These are phyloP conservation scores for Hanseniaspora pseudoguilliermondii DNA, from an alignment of 805 yeast genomes.

Conservation along the genomic window DNA sequence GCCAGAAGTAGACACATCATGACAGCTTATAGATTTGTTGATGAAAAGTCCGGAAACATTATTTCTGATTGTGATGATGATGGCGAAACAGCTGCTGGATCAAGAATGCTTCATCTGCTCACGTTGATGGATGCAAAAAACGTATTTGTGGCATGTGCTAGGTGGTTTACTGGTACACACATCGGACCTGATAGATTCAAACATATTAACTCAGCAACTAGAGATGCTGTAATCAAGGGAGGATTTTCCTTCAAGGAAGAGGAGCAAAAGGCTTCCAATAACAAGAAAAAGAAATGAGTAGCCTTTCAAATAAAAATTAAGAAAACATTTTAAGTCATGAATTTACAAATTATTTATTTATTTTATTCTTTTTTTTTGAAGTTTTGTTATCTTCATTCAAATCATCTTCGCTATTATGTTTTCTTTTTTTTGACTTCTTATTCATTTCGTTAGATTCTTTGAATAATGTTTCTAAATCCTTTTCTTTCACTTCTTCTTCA, in stretches of 20 bases:
- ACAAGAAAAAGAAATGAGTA: not conserved
- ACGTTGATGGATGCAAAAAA: constrained; percentile 72
- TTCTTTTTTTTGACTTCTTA: constrained; percentile 6
- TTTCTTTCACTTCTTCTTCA: constrained; percentile 14
- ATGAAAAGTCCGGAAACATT: constrained; percentile 34
- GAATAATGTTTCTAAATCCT: not conserved
- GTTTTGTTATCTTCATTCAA: not conserved
- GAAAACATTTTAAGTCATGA: not conserved
- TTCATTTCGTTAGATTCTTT: constrained; percentile 6
- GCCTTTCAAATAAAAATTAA: not conserved
- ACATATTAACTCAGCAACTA: constrained; percentile 78
- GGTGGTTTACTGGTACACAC: constrained; percentile 91
- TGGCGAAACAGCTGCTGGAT: constrained; percentile 95
- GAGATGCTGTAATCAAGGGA: constrained; percentile 68
- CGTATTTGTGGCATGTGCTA: constrained; percentile 63
- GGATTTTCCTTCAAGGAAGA: constrained; percentile 24
- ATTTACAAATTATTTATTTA: not conserved
- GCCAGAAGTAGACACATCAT: constrained; percentile 65
- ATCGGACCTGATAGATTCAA: constrained; percentile 90
- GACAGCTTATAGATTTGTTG: constrained; percentile 70
- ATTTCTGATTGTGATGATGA: constrained; percentile 90
- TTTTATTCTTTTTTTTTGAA: not conserved
- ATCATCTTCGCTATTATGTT: not conserved
- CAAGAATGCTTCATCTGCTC: constrained; percentile 65
- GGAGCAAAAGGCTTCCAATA: not conserved